Evolutionary conservation across 495 filamentous ascomycete species (phyloP), one percentile per base, ranked within the genome.

Genomic region (Xylaria flabelliformis): DNA sequence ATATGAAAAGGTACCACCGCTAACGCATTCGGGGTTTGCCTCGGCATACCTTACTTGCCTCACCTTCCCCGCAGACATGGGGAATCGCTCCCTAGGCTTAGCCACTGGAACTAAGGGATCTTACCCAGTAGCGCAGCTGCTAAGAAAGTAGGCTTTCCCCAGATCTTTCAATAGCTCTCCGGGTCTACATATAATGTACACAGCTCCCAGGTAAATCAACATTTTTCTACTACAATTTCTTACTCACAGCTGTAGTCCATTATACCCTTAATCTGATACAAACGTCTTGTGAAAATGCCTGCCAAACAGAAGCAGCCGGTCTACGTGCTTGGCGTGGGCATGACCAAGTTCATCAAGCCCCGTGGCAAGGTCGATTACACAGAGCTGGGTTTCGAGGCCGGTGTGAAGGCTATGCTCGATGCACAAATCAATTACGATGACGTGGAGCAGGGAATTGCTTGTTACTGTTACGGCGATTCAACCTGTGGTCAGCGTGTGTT

Each of bases 311-410:
- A 83, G 70, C 75, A 82, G 69, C 83, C 84, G 7, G 80, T 80
- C 75, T 98, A 97, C 85, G 93, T 98, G 79, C 89, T 98, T 44
- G 95, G 95, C 83, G 95, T 98, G 74, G 95, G 95, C 81, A 95
- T 98, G 91, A 99, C 96, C 83, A 97, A 97, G 82, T 99, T 99
- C 88, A 93, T 97, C 88, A 99, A 98, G 86, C 96, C 96, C 3
- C 89, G 95, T 29, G 94, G 94, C 78, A 95, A 96, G 82, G 92
- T 94, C 69, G 92, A 94, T 81, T 94, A 95, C 81, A 91, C 91
- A 0, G 92, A 97, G 80, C 89, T 98, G 8, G 96, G 96, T 67
- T 97, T 94, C 80, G 95, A 98, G 84, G 95, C 96, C 4, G 95
- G 94, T 71, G 88, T 97, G 79, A 98, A 99, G 81, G 96, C 96